phyloP scores from a whole-genome alignment of 2,329 filamentous ascomycete species.

The Karstenula rhodostoma region DNA sequence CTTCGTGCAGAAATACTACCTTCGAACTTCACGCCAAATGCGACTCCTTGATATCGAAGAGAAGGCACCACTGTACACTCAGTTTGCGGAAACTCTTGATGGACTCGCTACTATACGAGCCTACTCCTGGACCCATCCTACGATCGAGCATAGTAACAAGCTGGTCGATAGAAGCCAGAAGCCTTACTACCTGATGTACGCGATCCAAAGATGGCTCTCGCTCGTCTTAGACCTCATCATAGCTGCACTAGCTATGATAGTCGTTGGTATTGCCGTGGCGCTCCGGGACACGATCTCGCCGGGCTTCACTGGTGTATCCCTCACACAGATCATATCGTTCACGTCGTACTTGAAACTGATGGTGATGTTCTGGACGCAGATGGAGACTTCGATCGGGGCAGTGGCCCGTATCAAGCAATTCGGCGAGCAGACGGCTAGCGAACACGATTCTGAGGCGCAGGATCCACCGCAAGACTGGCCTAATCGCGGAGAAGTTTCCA shows the following conservation, averaged over 20 bases:
- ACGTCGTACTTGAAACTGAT: constrained; percentile 56
- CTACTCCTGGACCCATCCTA: constrained; percentile 51
- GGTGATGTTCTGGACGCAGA: constrained; percentile 58
- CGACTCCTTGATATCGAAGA: constrained; percentile 60
- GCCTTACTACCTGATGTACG: constrained; percentile 48
- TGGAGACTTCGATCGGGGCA: constrained; percentile 64
- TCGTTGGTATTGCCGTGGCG: constrained; percentile 38
- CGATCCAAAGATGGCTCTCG: constrained; percentile 48
- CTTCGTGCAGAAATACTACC: constrained; percentile 52
- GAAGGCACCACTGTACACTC: constrained; percentile 53
- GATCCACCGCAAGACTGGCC: constrained; percentile 29
- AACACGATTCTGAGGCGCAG: constrained; percentile 30
- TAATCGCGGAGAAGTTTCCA: background rate
- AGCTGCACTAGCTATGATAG: constrained; percentile 26
- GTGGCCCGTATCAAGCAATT: constrained; percentile 62
- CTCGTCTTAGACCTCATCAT: constrained; percentile 44
- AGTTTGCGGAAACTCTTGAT: constrained; percentile 51
- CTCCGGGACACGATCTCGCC: constrained; percentile 37
- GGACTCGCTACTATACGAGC: constrained; percentile 59
- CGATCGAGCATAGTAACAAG: background rate
- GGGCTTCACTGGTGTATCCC: constrained; percentile 56
- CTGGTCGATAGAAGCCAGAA: constrained; percentile 46
- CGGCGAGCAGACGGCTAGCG: constrained; percentile 49
- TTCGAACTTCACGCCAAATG: constrained; percentile 54
- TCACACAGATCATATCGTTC: constrained; percentile 60